Conservation (phyloP, 2,329 filamentous ascomycete genomes). For the Sarocladium kiliense region DNA sequence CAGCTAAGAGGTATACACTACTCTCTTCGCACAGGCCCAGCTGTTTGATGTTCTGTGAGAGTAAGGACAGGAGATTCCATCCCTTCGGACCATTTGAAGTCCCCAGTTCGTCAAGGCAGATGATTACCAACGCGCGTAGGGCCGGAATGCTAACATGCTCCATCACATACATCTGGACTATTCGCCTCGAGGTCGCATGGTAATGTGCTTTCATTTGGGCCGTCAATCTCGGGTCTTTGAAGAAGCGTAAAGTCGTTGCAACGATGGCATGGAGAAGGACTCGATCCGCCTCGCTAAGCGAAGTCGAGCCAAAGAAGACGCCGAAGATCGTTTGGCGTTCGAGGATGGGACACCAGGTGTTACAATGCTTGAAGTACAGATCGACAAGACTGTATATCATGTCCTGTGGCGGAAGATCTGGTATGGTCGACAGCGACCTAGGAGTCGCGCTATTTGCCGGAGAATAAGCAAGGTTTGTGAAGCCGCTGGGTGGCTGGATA, state of each 20-base stretch:
- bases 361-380: slow-evolving; percentile 59
- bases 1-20: slow-evolving; percentile 29
- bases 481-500: neutral
- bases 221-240: slow-evolving; percentile 32
- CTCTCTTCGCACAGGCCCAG: slow-evolving; percentile 34
- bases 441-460: slow-evolving; percentile 3
- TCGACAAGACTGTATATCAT: slow-evolving; percentile 55
- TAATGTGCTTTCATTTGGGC: slow-evolving; percentile 32
- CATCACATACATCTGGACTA: slow-evolving; percentile 36
- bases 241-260: slow-evolving; percentile 35
- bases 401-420: slow-evolving; percentile 54
- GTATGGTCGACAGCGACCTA: slow-evolving; percentile 30
- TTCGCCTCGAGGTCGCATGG: slow-evolving; percentile 31
- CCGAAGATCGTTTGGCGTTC: slow-evolving; percentile 37
- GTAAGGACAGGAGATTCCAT: slow-evolving; percentile 34
- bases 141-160: slow-evolving; percentile 34
- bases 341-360: slow-evolving; percentile 50
- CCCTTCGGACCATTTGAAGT: slow-evolving; percentile 37
- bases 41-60: slow-evolving; percentile 33
- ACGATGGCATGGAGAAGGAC: slow-evolving; percentile 39
- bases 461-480: neutral
- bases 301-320: slow-evolving; percentile 34
- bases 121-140: slow-evolving; percentile 33
- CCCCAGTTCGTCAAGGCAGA: slow-evolving; percentile 35
- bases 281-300: slow-evolving; percentile 31